Percentiles rank a stretch among this genome's conserved stretches.
These are phyloP conservation scores for Pestalotiopsis sp. DNA, from an alignment of 2,329 filamentous ascomycete species.

Conservation along the genomic window DNA sequence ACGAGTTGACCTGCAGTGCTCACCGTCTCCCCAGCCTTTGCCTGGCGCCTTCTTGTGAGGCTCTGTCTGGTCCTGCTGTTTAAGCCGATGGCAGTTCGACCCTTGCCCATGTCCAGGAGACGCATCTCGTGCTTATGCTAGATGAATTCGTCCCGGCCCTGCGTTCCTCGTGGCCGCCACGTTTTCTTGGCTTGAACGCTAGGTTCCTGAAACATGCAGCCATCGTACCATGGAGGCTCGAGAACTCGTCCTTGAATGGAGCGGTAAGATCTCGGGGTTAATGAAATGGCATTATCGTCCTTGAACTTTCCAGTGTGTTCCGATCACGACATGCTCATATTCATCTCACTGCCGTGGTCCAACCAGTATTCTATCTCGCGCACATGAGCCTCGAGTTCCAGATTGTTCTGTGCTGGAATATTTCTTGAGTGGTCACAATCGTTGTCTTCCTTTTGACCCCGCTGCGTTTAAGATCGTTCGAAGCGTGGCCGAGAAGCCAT, in stretches of 20 bases:
- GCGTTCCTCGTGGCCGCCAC: slow-evolving; percentile 8
- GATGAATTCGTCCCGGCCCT: not conserved
- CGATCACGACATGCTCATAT: not conserved
- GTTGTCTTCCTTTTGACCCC: not conserved
- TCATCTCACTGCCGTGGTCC: not conserved
- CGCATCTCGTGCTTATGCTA: not conserved
- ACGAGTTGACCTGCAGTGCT: not conserved
- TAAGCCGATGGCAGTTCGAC: not conserved
- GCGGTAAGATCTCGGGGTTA: not conserved
- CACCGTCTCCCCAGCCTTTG: not conserved
- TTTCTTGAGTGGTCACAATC: not conserved
- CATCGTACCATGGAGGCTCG: slow-evolving; percentile 4
- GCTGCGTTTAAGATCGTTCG: not conserved
- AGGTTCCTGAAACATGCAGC: slow-evolving; percentile 3
- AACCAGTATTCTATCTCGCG: not conserved
- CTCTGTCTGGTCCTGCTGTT: not conserved
- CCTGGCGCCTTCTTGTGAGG: not conserved
- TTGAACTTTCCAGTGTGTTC: not conserved
- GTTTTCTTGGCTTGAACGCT: not conserved
- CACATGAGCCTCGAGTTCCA: not conserved
- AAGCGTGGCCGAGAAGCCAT: not conserved
- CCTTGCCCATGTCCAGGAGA: not conserved
- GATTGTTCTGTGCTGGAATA: not conserved
- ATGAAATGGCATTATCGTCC: too few relatives aligned
- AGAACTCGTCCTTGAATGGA: not conserved